phyloP scores from a whole-genome alignment of 2,329 filamentous ascomycete species.

The Penicillium sp. region DNA sequence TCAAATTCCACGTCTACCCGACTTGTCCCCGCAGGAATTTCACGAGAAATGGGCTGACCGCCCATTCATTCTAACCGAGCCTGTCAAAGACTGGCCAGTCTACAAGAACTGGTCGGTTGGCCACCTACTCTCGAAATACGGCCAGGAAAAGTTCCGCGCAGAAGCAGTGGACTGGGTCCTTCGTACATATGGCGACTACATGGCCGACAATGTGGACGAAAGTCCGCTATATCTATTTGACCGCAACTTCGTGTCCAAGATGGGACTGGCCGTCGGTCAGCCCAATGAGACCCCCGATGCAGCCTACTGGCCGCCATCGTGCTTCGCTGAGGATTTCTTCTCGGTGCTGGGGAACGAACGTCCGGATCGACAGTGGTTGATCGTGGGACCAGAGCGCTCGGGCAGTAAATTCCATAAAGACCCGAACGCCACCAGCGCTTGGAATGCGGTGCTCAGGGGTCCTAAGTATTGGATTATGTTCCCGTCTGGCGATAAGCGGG shows the following conservation, averaged over 20 bases:
- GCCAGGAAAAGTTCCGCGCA: slow-evolving; percentile 72
- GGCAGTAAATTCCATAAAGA: slow-evolving; percentile 95
- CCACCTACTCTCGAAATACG: slow-evolving; percentile 64
- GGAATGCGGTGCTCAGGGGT: slow-evolving; percentile 90
- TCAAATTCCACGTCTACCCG: slow-evolving; percentile 66
- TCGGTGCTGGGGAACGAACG: slow-evolving; percentile 72
- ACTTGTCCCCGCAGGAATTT: slow-evolving; percentile 73
- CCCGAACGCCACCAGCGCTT: slow-evolving; percentile 70
- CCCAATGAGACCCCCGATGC: slow-evolving; percentile 45
- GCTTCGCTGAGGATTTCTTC: slow-evolving; percentile 86
- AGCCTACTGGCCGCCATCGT: slow-evolving; percentile 75
- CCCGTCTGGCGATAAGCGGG: slow-evolving; percentile 62
- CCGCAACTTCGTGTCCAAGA: slow-evolving; percentile 81
- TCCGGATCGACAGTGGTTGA: slow-evolving; percentile 89
- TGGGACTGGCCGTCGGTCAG: slow-evolving; percentile 63
- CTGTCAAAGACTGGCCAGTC: slow-evolving; percentile 78
- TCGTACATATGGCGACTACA: slow-evolving; percentile 76
- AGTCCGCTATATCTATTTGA: slow-evolving; percentile 93
- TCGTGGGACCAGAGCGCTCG: slow-evolving; percentile 81
- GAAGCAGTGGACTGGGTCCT: slow-evolving; percentile 94
- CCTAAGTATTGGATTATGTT: slow-evolving; percentile 99
- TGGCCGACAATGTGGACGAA: slow-evolving; percentile 77
- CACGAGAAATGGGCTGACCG: slow-evolving; percentile 70
- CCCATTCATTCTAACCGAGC: slow-evolving; percentile 83
- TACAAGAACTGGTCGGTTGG: slow-evolving; percentile 72